phyloP scores from a whole-genome alignment of 768 basidiomycete species.

The Termitomyces sp. region DNA sequence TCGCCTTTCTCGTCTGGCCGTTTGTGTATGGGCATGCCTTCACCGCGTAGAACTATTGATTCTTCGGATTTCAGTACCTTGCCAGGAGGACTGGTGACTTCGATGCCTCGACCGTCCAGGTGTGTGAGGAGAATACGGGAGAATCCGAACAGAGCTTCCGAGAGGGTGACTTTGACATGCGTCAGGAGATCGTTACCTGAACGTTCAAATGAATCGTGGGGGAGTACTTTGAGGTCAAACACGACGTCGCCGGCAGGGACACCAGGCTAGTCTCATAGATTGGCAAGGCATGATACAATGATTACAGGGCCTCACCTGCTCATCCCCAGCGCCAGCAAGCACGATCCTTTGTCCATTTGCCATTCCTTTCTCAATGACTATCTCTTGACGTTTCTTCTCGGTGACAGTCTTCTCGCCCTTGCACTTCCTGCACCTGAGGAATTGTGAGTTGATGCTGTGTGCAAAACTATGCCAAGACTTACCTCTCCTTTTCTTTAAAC shows the following conservation, averaged over 20 bases:
- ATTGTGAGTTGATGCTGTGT: background rate
- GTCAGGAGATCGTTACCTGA: conserved; percentile 78
- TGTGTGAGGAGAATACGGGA: conserved; percentile 87
- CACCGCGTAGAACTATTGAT: conserved; percentile 70
- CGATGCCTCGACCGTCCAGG: conserved; percentile 89
- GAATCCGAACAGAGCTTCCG: conserved; percentile 95
- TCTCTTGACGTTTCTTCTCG: conserved; percentile 87
- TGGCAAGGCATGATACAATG: background rate
- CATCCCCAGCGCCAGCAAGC: conserved; percentile 88
- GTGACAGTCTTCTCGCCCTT: conserved; percentile 80
- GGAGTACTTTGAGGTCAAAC: conserved; percentile 64
- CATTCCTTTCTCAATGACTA: conserved; percentile 86
- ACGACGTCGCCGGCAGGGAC: conserved; percentile 88
- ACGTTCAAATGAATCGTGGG: conserved; percentile 80
- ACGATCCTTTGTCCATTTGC: conserved; percentile 79
- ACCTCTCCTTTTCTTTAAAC: conserved; percentile 83
- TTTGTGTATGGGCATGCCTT: conserved; percentile 86
- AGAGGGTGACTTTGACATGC: conserved; percentile 80
- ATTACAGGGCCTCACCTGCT: conserved; percentile 49
- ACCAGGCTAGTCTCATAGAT: conserved; percentile 53
- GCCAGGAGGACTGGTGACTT: conserved; percentile 66
- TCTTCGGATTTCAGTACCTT: conserved; percentile 74
- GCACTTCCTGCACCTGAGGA: conserved; percentile 87
- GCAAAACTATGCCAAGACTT: conserved; percentile 10
- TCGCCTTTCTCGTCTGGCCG: conserved; percentile 68